Percentiles rank a stretch among this genome's conserved stretches.
phyloP scores from a whole-genome alignment of 2,329 filamentous ascomycete genomes.

The Pseudofabraea citricarpa region DNA sequence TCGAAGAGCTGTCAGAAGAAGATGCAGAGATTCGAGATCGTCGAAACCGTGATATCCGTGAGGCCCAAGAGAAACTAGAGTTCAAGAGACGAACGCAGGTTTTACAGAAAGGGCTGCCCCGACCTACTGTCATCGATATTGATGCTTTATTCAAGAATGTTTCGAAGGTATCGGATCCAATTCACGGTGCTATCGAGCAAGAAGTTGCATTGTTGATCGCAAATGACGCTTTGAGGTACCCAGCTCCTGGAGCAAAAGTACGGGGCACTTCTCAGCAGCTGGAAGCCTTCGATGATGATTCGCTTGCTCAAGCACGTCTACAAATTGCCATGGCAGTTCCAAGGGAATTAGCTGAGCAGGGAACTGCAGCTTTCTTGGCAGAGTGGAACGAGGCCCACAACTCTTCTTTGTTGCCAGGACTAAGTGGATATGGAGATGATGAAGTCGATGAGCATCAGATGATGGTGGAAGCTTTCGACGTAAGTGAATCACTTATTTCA shows the following conservation, averaged over 20 bases:
- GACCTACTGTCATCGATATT: conserved; percentile 70
- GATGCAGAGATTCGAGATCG: conserved; percentile 71
- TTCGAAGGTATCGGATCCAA: conserved; percentile 53
- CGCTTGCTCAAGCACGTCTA: conserved; percentile 69
- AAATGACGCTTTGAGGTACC: conserved; percentile 73
- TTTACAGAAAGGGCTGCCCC: conserved; percentile 78
- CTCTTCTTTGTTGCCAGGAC: conserved; percentile 64
- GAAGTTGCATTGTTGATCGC: conserved; percentile 79
- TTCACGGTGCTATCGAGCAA: conserved; percentile 64
- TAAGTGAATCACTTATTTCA: too few relatives aligned
- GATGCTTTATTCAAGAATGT: conserved; percentile 61
- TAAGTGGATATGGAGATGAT: conserved; percentile 75
- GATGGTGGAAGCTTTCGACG: conserved; percentile 61
- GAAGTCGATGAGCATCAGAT: conserved; percentile 39
- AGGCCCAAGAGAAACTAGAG: conserved; percentile 67
- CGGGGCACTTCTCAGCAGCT: conserved; percentile 57
- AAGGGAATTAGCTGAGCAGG: conserved; percentile 42
- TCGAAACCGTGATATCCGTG: conserved; percentile 66
- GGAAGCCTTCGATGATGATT: conserved; percentile 63
- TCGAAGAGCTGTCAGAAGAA: conserved; percentile 50
- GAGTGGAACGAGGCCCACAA: conserved; percentile 49
- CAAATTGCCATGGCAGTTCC: conserved; percentile 53
- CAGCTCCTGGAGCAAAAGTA: conserved; percentile 62
- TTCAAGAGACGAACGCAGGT: conserved; percentile 83
- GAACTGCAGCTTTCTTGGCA: conserved; percentile 45